Evolutionary conservation across 2,329 filamentous ascomycete species (phyloP), one percentile per base, ranked within the genome.

Genomic region (Phyllosticta paracitricarpa): DNA sequence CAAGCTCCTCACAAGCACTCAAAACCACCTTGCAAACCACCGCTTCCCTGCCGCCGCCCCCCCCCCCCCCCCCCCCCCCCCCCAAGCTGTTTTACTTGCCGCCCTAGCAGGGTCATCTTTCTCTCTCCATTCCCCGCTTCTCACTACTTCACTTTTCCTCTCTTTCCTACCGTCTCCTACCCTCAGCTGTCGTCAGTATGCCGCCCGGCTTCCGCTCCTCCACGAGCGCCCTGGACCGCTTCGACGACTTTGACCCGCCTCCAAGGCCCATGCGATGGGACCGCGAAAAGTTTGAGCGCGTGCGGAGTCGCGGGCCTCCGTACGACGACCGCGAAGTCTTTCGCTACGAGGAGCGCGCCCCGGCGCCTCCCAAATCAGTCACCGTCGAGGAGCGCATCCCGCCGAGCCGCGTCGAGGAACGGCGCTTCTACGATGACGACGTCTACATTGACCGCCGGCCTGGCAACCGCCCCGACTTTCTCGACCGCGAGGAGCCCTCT

Each of bases 361-460:
- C 74, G 55, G 70, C 71, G 14, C 71, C 73, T 30, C 65, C 72
- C 2, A 73, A 75, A 30, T 71, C 72, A 26, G 65, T 79, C 28
- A 70, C 73, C 12, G 68, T 79, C 58, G 73, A 77, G 53, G 75
- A 78, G 60, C 73, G 75, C 63, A 68, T 69, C 56, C 74, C 77
- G 62, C 73, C 70, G 35, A 56, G 62, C 10, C 75, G 77, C 57
- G 78, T 77, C 62, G 79, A 82, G 63, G 76, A 79, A 54, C 78
- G 79, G 51, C 82, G 86, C 58, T 78, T 78, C 51, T 79, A 80
- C 64, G 78, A 79, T 62, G 79, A 81, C 64, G 84, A 87, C 22
- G 83, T 88, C 3, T 79, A 73, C 56, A 75, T 70, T 64, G 69
- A 68, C 51, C 62, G 67, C 40, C 64, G 69, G 55, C 68, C 70